A percentile compares a stretch with the other conserved stretches of the same genome.
These are phyloP conservation scores for Eimeria tenella DNA, from an alignment of 169 alveolate genomes.

Conservation along the genomic window DNA sequence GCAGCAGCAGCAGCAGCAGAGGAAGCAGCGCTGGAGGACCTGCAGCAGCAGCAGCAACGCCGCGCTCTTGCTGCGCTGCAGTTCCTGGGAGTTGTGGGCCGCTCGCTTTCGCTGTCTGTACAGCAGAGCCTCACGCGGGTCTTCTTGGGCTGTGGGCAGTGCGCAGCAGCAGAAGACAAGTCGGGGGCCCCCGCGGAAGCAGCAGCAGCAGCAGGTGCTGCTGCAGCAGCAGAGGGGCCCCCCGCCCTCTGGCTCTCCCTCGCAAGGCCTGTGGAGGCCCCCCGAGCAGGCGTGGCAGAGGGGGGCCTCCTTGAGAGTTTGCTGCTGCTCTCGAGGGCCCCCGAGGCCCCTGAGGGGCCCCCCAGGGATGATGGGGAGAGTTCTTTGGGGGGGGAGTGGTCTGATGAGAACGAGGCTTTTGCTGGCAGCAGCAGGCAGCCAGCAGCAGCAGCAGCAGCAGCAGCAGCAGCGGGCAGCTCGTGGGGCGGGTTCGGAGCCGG, in stretches of 20 bases:
- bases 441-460: slow-evolving; percentile 15
- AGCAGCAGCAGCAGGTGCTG: neutral
- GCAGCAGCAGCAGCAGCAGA: neutral
- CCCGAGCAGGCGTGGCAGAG: neutral
- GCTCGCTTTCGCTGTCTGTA: slow-evolving; percentile 23
- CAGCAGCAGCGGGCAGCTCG: neutral
- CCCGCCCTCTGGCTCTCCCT: slow-evolving; percentile 18
- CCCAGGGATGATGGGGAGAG: neutral
- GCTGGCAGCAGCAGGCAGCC: neutral
- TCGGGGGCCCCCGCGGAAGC: neutral
- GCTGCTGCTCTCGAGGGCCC: neutral
- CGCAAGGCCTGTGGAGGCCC: neutral
- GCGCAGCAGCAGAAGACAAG: neutral
- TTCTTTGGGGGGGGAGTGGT: neutral
- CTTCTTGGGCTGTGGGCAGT: neutral
- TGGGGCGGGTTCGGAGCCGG: neutral
- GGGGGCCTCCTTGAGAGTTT: slow-evolving; percentile 1
- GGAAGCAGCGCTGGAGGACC: neutral
- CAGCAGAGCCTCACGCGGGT: slow-evolving; percentile 15
- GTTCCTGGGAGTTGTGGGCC: neutral
- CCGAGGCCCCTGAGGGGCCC: neutral
- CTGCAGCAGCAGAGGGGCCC: slow-evolving; percentile 4
- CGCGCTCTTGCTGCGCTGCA: slow-evolving; percentile 45
- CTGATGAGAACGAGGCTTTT: neutral
- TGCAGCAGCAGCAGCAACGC: slow-evolving; percentile 8